Conservation (phyloP, 768 basidiomycete genomes). For the Chlorophyllum brunneum region DNA sequence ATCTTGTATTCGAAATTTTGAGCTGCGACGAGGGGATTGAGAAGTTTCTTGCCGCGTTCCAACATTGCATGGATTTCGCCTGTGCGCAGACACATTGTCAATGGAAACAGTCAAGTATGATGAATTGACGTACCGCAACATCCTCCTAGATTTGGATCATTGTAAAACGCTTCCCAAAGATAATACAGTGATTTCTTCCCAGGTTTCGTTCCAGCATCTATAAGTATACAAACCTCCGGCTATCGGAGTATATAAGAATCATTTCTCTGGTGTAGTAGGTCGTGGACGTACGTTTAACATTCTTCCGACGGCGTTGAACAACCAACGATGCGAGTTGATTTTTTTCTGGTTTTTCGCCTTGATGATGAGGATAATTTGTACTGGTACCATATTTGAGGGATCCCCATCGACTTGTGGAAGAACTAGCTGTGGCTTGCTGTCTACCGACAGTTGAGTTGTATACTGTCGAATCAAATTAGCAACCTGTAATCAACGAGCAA, state of each 20-base stretch:
- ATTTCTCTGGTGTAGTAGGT: not conserved
- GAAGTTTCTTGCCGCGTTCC: slow-evolving; percentile 83
- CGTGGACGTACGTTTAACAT: slow-evolving; percentile 68
- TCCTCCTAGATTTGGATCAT: slow-evolving; percentile 73
- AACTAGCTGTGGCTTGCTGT: slow-evolving; percentile 84
- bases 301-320: slow-evolving; percentile 90
- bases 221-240: slow-evolving; percentile 89
- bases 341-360: slow-evolving; percentile 97
- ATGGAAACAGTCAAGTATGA: too few relatives aligned
- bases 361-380: slow-evolving; percentile 86
- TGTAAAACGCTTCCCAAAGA: slow-evolving; percentile 91
- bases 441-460: slow-evolving; percentile 94
- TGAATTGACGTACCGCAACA: too few relatives aligned
- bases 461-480: slow-evolving; percentile 63
- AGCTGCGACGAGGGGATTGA: slow-evolving; percentile 91
- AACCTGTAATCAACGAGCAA: slow-evolving; percentile 2
- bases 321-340: slow-evolving; percentile 93
- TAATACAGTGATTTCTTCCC: slow-evolving; percentile 96
- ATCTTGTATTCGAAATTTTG: slow-evolving; percentile 99
- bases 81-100: too few relatives aligned
- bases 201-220: slow-evolving; percentile 96
- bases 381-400: slow-evolving; percentile 88
- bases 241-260: slow-evolving; percentile 23
- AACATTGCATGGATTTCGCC: slow-evolving; percentile 99
- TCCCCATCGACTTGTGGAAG: slow-evolving; percentile 88